These are phyloP conservation scores for Pseudogymnoascus sp. DNA, from an alignment of 2,329 filamentous ascomycete genomes.

Conservation along the genomic window DNA sequence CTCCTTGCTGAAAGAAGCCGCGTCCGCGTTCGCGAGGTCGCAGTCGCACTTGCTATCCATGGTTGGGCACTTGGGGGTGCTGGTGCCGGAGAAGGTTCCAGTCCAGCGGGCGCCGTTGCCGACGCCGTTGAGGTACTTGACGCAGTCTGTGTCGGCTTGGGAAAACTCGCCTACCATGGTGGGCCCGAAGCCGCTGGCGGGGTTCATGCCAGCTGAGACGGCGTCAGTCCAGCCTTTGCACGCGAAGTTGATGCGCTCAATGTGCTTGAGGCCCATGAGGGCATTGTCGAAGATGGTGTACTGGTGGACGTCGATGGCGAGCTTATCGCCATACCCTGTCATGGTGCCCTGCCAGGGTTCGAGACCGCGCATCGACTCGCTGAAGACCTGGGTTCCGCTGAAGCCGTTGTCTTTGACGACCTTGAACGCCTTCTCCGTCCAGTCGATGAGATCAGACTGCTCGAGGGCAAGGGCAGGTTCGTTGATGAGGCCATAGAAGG, in stretches of 20 bases:
- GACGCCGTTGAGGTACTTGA: conserved; percentile 80
- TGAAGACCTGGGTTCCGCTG: conserved; percentile 68
- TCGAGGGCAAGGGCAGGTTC: conserved; percentile 80
- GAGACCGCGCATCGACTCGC: conserved; percentile 90
- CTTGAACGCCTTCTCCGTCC: conserved; percentile 69
- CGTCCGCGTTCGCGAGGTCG: conserved; percentile 65
- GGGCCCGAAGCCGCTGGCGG: conserved; percentile 74
- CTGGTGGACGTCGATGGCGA: conserved; percentile 91
- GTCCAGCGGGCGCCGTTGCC: conserved; percentile 85
- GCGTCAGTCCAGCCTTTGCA: conserved; percentile 83
- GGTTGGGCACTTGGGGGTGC: conserved; percentile 68
- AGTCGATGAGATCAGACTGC: conserved; percentile 60
- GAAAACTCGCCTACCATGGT: conserved; percentile 97
- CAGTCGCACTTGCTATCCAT: conserved; percentile 64
- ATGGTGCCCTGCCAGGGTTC: conserved; percentile 85
- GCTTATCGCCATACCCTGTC: conserved; percentile 54
- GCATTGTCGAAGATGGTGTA: conserved; percentile 96
- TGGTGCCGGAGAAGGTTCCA: conserved; percentile 70
- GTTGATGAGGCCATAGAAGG: conserved; percentile 90
- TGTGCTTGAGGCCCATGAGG: conserved; percentile 75
- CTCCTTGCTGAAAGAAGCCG: conserved; percentile 56
- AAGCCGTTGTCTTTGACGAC: conserved; percentile 73
- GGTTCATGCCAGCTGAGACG: conserved; percentile 64
- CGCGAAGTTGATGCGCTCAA: conserved; percentile 77
- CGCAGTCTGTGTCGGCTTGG: conserved; percentile 94